Base-by-base conservation (phyloP, 2,329 filamentous ascomycete genomes). In the Talaromyces sp. region DNA sequence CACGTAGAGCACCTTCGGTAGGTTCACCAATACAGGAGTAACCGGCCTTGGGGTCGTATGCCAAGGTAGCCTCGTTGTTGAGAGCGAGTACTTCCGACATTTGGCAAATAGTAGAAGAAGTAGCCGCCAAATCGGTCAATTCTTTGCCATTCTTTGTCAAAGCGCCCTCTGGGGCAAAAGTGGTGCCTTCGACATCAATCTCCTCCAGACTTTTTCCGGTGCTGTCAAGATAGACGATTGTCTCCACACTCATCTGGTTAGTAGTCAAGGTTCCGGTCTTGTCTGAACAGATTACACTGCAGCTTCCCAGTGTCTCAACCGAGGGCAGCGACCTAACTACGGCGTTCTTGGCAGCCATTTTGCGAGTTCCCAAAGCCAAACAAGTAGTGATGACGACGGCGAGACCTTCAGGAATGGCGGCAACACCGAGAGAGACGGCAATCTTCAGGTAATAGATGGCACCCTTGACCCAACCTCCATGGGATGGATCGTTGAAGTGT, bases 401-500 rank as follows among this genome's bases (percentile, higher is more conserved):
- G 52, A 99, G 84, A 75, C 96, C 95, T 79, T 99, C 95, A 0
- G 95, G 95, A 71, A 99, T 99, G 66, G 96, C 95, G 53, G 95
- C 95, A 49, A 99, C 95, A 77, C 95, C 96, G 41, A 99, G 89
- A 55, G 95, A 99, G 49, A 99, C 96, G 49, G 95, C 95, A 73
- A 99, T 99, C 83, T 99, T 99, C 70, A 99, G 86, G 77, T 99
- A 99, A 83, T 99, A 99, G 71, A 99, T 98, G 62, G 95, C 95
- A 62, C 95, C 95, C 81, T 98, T 99, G 65, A 91, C 85, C 88
- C 92, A 97, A 76, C 86, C 89, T 69, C 95, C 95, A 69, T 97
- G 93, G 66, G 90, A 89, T 29, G 93, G 91, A 71, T 99, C 95
- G 71, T 86, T 95, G 82, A 99, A 99, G 80, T 99, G 91, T 70